Evolutionary conservation across 441 rosid genomes (phyloP), one percentile per base, ranked within the genome.

Genomic region (Pelargonium citronellum): DNA sequence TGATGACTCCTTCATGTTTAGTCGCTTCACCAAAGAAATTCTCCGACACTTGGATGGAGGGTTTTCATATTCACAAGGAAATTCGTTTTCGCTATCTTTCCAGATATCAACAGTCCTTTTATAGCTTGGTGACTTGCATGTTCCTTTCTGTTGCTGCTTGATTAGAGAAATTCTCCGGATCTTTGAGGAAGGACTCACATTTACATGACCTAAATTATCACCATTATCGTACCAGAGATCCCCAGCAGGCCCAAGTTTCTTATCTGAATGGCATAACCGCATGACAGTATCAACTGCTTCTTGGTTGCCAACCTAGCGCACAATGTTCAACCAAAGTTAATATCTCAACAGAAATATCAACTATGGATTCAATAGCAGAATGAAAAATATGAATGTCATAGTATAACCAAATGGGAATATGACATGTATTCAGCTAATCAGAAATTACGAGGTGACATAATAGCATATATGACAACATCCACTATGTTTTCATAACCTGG

Each of bases 161-260:
- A 80, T 80, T 22, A 87, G 82, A 7, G 87, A 78, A 73, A 89
- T 81, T 68, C 91, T 81, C 11, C 39, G 75, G 67, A 89, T 65
- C 75, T 85, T 90, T 24, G 91, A 78, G 9, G 89, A 90, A 66
- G 96, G 93, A 47, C 93, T 92, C 63, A 81, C 79, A 67, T 83
- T 87, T 49, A 87, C 90, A 69, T 76, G 24, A 8, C 87, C 84
- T 30, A 66, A 77, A 37, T 72, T 73, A 74, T 69, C 79, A 4
- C 75, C 79, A 27, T 75, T 71, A 2, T 81, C 81, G 57, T 73
- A 74, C 24, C 6, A 11, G 15, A 69, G n/a, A 74, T 75, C 81
- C 67, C 44, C 57, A 0, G 17, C 15, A 8, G 75, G 44, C 46
- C 66, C 74, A 11, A 57, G 37, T 78, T 78, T 80, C 78, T 82